These are phyloP conservation scores for Saccharomycopsis schoenii DNA, from an alignment of 805 yeast species.

Conservation along the genomic window DNA sequence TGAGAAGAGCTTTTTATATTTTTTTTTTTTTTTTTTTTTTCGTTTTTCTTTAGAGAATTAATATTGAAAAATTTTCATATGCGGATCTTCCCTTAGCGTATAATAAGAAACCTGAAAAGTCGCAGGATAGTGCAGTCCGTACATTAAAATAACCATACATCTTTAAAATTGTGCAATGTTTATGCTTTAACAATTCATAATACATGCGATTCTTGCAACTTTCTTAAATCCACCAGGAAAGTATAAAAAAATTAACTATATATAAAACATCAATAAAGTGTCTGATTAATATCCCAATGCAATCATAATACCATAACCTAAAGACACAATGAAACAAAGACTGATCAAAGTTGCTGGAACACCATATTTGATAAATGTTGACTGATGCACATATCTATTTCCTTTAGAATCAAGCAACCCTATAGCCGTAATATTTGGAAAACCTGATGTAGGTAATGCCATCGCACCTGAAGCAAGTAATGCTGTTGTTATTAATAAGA, in stretches of 20 bases:
- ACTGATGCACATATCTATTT: constrained; percentile 77
- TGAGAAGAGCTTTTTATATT: neutral
- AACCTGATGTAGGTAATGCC: constrained; percentile 97
- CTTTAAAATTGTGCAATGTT: neutral
- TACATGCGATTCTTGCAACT: too few species aligned
- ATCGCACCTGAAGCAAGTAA: constrained; percentile 85
- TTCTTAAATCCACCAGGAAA: neutral
- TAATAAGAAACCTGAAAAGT: neutral
- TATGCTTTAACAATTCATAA: neutral
- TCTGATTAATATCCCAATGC: neutral
- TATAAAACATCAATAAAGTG: neutral
- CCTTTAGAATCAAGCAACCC: constrained; percentile 92
- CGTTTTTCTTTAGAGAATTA: neutral
- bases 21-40: neutral
- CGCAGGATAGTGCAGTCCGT: neutral
- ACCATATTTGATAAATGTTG: constrained; percentile 81
- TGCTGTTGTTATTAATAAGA: constrained; percentile 59
- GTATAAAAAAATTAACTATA: neutral
- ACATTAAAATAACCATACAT: neutral
- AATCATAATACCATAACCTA: constrained; percentile 63
- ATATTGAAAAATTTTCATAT: constrained; percentile 5
- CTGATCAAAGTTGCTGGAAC: constrained; percentile 78
- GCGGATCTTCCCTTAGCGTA: neutral
- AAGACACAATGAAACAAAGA: constrained; percentile 63
- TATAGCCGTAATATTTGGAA: constrained; percentile 96